These are phyloP conservation scores for Thinopyrum obtusiflorum DNA, from an alignment of 202 grass and related monocot genomes.

Conservation along the genomic window DNA sequence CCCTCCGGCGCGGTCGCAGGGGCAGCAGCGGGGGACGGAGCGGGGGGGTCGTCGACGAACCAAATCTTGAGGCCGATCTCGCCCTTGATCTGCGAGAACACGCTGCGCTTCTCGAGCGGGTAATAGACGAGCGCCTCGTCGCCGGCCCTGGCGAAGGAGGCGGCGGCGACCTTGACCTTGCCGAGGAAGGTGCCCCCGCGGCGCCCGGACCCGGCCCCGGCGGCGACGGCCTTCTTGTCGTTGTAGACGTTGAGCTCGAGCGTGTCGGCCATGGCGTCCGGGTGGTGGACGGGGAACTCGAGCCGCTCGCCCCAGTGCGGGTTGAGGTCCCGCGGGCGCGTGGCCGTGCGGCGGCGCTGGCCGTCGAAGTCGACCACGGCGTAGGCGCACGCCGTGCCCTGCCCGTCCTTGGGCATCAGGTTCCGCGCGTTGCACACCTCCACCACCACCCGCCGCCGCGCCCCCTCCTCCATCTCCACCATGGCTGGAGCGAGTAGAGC, in stretches of 20 bases:
- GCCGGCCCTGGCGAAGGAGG: conserved; percentile 50
- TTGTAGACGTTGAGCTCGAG: conserved; percentile 98
- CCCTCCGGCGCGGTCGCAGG: not conserved
- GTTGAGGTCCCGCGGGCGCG: conserved; percentile 76
- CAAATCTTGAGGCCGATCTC: conserved; percentile 88
- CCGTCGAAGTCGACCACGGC: conserved; percentile 96
- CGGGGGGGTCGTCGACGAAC: conserved; percentile 68
- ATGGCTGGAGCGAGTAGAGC: not conserved
- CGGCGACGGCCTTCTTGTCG: conserved; percentile 71
- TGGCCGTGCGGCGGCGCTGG: conserved; percentile 90
- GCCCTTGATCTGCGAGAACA: conserved; percentile 95
- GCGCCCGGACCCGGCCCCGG: conserved; percentile 20
- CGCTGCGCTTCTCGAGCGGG: conserved; percentile 92
- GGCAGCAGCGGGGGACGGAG: not conserved
- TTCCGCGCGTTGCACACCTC: conserved; percentile 92
- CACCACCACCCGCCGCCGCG: conserved; percentile 64
- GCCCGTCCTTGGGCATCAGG: conserved; percentile 97
- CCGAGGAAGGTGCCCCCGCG: conserved; percentile 75
- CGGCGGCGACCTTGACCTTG: conserved; percentile 78
- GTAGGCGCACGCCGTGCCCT: conserved; percentile 93
- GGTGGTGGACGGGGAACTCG: conserved; percentile 82
- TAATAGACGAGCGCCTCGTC: conserved; percentile 83
- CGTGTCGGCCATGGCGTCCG: conserved; percentile 61
- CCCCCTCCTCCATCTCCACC: conserved; percentile 62
- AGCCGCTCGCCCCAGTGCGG: conserved; percentile 87